Conservation (phyloP, 192 early-diverging fungal species). For the Rhizophagus clarus region DNA sequence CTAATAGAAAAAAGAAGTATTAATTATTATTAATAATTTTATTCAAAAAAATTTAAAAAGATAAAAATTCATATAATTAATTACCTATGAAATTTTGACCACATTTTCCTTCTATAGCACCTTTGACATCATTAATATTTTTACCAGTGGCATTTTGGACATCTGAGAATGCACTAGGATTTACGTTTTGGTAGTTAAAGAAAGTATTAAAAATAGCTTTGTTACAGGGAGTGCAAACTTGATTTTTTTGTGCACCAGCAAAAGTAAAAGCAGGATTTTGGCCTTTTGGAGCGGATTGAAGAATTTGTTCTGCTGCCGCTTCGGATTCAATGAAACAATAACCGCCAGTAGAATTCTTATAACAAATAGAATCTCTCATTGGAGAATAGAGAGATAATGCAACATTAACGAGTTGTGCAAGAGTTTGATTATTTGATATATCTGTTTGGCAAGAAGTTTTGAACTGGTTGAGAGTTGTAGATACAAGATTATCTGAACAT, state of each 20-base stretch:
- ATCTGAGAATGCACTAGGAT: not conserved
- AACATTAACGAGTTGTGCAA: not conserved
- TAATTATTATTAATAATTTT: not conserved
- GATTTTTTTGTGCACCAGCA: not conserved
- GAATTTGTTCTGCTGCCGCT: not conserved
- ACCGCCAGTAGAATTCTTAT: not conserved
- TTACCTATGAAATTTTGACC: not conserved
- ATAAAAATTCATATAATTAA: not conserved
- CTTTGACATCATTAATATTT: not conserved
- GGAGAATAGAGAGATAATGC: not conserved
- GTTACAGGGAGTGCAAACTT: not conserved
- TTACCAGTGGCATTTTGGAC: not conserved
- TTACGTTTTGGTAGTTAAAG: not conserved
- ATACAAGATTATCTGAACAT: not conserved
- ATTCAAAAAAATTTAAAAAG: not conserved
- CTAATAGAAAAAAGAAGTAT: not conserved
- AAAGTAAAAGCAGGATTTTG: not conserved
- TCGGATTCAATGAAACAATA: constrained; percentile 2
- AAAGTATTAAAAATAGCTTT: not conserved
- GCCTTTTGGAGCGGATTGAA: not conserved
- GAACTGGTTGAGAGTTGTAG: not conserved
- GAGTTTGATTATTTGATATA: not conserved
- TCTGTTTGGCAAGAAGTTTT: not conserved
- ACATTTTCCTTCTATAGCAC: not conserved
- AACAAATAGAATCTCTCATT: not conserved